Evolutionary conservation across 2,329 filamentous ascomycete genomes (phyloP).

Genomic region (Sarocladium brachiariae): DNA sequence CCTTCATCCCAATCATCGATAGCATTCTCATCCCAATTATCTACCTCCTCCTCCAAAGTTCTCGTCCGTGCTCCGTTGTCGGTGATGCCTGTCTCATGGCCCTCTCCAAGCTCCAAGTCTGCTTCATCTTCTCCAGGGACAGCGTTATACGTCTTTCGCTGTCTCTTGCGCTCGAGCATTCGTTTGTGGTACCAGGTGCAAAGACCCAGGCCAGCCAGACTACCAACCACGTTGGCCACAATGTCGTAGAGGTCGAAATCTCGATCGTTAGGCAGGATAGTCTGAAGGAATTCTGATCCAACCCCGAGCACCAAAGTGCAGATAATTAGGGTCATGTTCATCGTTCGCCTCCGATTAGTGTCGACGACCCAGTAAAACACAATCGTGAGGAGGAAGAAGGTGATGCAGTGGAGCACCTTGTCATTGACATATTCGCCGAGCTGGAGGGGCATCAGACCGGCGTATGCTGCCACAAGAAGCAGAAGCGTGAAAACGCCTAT

Average conservation of each 20-base stretch:
- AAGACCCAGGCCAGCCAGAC: conserved; percentile 60
- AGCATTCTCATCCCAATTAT: conserved; percentile 89
- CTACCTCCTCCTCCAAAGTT: conserved; percentile 71
- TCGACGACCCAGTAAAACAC: conserved; percentile 97
- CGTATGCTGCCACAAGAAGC: conserved; percentile 68
- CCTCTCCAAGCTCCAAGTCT: conserved; percentile 73
- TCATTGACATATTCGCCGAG: conserved; percentile 63
- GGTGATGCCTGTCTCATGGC: conserved; percentile 61
- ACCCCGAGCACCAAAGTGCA: conserved; percentile 68
- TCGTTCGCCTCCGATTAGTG: conserved; percentile 73
- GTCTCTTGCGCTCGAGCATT: conserved; percentile 83
- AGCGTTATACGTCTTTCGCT: conserved; percentile 63
- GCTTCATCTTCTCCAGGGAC: conserved; percentile 56
- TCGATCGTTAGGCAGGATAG: conserved; percentile 65
- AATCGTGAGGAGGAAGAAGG: conserved; percentile 83
- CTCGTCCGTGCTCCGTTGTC: conserved; percentile 25
- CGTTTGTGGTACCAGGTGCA: conserved; percentile 92
- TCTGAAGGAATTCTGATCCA: conserved; percentile 71
- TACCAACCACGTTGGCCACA: conserved; percentile 78
- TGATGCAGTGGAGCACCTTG: conserved; percentile 79
- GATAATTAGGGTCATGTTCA: conserved; percentile 75
- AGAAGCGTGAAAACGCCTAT: conserved; percentile 64
- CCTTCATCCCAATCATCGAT: conserved; percentile 52
- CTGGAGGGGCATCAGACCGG: conserved; percentile 64
- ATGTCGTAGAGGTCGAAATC: conserved; percentile 77